Base-by-base conservation (phyloP, 2,329 filamentous ascomycete genomes). In the Microthyrium microscopicum region DNA sequence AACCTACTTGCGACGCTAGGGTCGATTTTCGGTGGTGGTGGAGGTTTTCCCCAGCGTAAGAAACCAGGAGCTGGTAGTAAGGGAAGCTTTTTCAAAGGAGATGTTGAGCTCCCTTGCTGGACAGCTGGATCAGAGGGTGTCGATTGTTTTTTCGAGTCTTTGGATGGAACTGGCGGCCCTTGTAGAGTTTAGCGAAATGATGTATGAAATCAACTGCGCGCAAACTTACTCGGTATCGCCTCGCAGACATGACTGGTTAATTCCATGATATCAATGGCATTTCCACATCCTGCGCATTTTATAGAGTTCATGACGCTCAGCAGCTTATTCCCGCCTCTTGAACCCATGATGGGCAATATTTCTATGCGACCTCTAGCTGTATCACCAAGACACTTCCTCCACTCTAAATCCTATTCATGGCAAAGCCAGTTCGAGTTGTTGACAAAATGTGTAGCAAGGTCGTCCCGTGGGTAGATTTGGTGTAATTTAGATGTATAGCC, bases 241-340 rank as follows among this genome's bases (percentile, higher is more conserved):
- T 54, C 39, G 54, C 84, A 93, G 40, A 81, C 52, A 60, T 93
- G 84, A 40, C 91, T 81, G 40, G 81, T 82, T 76, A 92, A 79
- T 52, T 75, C 62, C 26, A 78, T 77, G 44, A 93, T 89, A 50
- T 84, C 77, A 39, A 92, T 80, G 46, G 84, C 71, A 21, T 57
- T 53, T 26, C 70, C 68, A 50, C 81, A 87, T 58, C 66, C 72
- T 34, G 80, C 85, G 55, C 80, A 87, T 63, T 83, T 87, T 54
- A 87, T 77, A 20, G 72, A 74, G 50, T 80, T 78, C 62, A 84
- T 61, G 40, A 82, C 68, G 51, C 66, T 62, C n/a, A n/a, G n/a
- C n/a, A n/a, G n/a, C n/a, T n/a, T n/a, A n/a, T n/a, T n/a, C n/a
- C n/a, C n/a, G n/a, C n/a, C n/a, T n/a, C n/a, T n/a, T n/a, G n/a